Evolutionary conservation across 176 grass and related monocot species (phyloP), one percentile per base, ranked within the genome.

Genomic region (Tillandsia fasciculata): DNA sequence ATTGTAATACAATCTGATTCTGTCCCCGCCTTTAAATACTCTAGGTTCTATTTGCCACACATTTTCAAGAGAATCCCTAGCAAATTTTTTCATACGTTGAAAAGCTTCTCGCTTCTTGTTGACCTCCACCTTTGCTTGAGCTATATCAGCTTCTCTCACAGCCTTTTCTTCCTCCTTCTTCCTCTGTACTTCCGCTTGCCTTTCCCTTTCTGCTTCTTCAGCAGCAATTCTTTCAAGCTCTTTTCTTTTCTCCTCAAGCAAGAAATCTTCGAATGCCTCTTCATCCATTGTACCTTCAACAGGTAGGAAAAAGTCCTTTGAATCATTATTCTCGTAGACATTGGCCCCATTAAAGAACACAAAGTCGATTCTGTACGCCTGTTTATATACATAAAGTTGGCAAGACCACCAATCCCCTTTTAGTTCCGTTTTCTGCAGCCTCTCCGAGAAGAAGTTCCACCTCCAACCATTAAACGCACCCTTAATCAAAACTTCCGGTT

Each of bases 351-450:
- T 87, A 65, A 92, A 92, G 67, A 97, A 97, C n/a, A 97, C 94
- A 65, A 92, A 97, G 76, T 97, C 94, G 66, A 97, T 72, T 84
- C 79, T 83, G 67, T 90, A 97, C 70, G 94, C 89, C 65, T 97
- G 86, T 63, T 97, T 90, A 65, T 86, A 89, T 58, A 97, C 83
- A 70, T 82, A 87, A 42, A 97, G 83, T 83, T 86, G 86, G 63
- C 86, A 97, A 53, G 77, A 90, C 89, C 89, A 97, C 89, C 94
- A 97, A 77, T 97, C 89, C 53, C 89, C 89, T 23, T n/a, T 59
- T 81, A 90, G 74, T 49, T 88, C 82, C 11, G 89, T 81, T 90
- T 77, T 93, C 63, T 80, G 68, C 79, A 97, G 20, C 13, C 68
- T 97, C 59, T 87, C 84, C 27, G 84, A 80, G 56, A 97, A 97